Conservation (phyloP, 257 asterid genomes). For the Osmanthus fragrans region DNA sequence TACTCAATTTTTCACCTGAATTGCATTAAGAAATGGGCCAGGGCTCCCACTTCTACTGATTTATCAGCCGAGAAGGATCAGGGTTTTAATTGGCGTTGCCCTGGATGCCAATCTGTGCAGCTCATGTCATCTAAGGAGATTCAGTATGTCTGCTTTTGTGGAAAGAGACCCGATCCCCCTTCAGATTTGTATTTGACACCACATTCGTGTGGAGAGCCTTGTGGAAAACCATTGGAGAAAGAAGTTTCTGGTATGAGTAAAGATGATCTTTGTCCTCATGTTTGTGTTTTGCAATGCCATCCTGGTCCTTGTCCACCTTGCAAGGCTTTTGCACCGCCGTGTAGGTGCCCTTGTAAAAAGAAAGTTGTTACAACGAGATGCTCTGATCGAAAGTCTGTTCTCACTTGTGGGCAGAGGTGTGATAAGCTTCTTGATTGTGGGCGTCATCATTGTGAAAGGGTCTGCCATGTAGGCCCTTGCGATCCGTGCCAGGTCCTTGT, state of each 20-base stretch:
- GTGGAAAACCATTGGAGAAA: constrained; percentile 86
- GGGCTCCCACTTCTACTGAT: constrained; percentile 93
- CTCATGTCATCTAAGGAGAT: constrained; percentile 81
- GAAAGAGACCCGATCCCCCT: constrained; percentile 87
- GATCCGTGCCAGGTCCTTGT: constrained; percentile 72
- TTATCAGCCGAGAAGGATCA: constrained; percentile 77
- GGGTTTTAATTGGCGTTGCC: constrained; percentile 97
- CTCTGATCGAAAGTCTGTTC: constrained; percentile 79
- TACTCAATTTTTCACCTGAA: constrained; percentile 83
- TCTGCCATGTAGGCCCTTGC: constrained; percentile 90
- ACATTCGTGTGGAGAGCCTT: constrained; percentile 97
- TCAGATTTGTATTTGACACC: constrained; percentile 94
- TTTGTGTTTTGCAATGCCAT: constrained; percentile 94
- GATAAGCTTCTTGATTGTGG: constrained; percentile 88
- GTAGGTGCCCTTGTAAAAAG: constrained; percentile 91
- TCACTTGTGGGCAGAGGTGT: constrained; percentile 85
- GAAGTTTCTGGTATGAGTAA: constrained; percentile 56
- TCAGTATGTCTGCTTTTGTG: constrained; percentile 81
- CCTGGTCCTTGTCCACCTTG: constrained; percentile 99
- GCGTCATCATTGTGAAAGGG: constrained; percentile 66
- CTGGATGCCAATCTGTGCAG: constrained; percentile 96
- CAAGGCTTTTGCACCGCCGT: constrained; percentile 94
- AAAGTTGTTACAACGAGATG: constrained; percentile 83
- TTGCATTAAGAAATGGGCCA: constrained; percentile 96
- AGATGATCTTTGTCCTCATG: constrained; percentile 91